These are phyloP conservation scores for Maudiozyma turicensis DNA, from an alignment of 805 yeast species.

Conservation along the genomic window DNA sequence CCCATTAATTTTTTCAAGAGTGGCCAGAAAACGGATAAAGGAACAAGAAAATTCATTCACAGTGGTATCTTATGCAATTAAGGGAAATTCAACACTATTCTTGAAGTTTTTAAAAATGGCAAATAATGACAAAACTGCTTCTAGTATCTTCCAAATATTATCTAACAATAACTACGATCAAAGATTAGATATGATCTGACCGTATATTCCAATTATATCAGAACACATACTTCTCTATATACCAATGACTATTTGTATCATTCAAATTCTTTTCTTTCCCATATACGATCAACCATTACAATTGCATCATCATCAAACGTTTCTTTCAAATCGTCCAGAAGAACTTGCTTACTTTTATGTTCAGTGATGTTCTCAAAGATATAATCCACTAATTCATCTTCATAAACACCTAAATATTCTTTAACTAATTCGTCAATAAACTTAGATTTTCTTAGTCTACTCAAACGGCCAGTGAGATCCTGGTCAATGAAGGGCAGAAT, in stretches of 20 bases:
- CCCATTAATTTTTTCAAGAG: slow-evolving; percentile 27
- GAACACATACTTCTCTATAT: neutral
- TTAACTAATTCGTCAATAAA: slow-evolving; percentile 24
- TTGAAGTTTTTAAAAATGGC: slow-evolving; percentile 15
- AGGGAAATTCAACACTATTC: slow-evolving; percentile 15
- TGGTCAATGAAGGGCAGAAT: slow-evolving; percentile 9
- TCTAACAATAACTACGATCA: neutral
- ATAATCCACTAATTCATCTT: slow-evolving; percentile 26
- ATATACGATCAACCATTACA: slow-evolving; percentile 20
- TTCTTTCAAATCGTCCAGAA: slow-evolving; percentile 22
- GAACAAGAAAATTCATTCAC: slow-evolving; percentile 18
- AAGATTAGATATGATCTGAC: neutral
- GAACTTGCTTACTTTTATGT: slow-evolving; percentile 14
- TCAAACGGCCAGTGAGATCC: slow-evolving; percentile 11
- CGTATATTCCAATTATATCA: neutral
- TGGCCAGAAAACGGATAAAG: slow-evolving; percentile 14
- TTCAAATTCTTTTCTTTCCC: slow-evolving; percentile 14
- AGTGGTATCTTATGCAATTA: slow-evolving; percentile 22
- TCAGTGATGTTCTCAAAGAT: slow-evolving; percentile 23
- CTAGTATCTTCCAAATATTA: slow-evolving; percentile 13
- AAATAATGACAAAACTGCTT: slow-evolving; percentile 14
- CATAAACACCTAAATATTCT: slow-evolving; percentile 27
- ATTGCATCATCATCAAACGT: slow-evolving; percentile 28
- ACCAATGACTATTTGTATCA: neutral
- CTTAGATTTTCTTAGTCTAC: slow-evolving; percentile 11